These are phyloP conservation scores for Umbelopsis sp. DNA, from an alignment of 192 early-diverging fungal species.

Conservation along the genomic window DNA sequence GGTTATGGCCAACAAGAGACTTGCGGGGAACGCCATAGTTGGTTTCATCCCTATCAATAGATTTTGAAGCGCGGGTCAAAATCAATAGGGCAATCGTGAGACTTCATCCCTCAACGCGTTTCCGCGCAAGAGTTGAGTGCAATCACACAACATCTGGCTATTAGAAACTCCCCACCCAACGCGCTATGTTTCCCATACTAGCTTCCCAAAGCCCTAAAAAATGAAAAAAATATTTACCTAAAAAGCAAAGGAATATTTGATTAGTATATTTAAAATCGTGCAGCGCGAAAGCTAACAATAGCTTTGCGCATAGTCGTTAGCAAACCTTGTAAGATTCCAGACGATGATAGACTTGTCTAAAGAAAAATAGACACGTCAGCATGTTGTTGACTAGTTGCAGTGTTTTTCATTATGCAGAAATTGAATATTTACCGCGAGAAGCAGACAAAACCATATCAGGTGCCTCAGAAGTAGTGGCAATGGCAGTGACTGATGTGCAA, in stretches of 20 bases:
- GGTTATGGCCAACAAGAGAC: conserved; percentile 97
- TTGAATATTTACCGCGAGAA: conserved; percentile 79
- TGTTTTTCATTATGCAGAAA: not conserved
- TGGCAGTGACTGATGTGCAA: conserved; percentile 77
- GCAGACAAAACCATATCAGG: conserved; percentile 97
- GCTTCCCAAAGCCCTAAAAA: conserved; percentile 4
- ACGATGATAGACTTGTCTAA: conserved; percentile 97
- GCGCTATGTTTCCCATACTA: not conserved
- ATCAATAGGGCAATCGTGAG: conserved; percentile 36
- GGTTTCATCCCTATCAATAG: conserved; percentile 70
- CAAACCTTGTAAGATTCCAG: conserved; percentile 82
- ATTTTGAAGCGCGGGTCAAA: conserved; percentile 26
- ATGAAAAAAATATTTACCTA: conserved; percentile 15
- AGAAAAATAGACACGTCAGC: not conserved
- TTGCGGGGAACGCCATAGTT: conserved; percentile 92
- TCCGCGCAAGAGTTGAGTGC: conserved; percentile 10
- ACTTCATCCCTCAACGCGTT: not conserved
- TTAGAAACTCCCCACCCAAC: conserved; percentile 3
- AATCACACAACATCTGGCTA: conserved; percentile 28
- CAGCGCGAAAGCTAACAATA: not conserved
- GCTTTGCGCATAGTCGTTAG: not conserved
- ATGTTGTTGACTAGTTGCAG: not conserved
- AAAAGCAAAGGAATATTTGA: not conserved
- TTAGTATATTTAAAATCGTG: not conserved
- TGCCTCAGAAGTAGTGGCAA: conserved; percentile 95